Evolutionary conservation across 1,139 yeast genomes (phyloP).

Genomic region (Pneumocystis canis): DNA sequence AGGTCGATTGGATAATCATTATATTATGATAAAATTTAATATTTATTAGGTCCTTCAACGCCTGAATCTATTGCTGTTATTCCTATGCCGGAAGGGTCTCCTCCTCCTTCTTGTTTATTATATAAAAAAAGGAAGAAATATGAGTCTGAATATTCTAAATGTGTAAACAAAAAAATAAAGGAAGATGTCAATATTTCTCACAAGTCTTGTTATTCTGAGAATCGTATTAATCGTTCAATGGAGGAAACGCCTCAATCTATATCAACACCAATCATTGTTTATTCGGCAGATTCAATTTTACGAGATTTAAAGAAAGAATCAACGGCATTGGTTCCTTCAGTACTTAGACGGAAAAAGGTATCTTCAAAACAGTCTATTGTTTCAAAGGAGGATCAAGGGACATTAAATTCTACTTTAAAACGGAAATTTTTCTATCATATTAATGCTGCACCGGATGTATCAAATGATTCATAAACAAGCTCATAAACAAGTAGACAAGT

Average conservation of each 20-base stretch:
- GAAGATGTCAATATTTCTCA: neutral
- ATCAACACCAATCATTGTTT: neutral
- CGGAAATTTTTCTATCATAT: neutral
- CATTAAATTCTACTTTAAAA: neutral
- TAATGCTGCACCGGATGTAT: constrained; percentile 1
- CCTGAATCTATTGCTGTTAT: neutral
- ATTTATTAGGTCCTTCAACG: neutral
- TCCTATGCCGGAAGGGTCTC: constrained; percentile 2
- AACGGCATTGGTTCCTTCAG: neutral
- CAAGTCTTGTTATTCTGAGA: neutral
- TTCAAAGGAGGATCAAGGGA: neutral
- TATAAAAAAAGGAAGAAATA: neutral
- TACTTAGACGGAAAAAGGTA: neutral
- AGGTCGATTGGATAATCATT: neutral
- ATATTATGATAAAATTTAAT: neutral
- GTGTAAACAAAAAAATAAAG: neutral
- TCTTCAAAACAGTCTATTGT: neutral
- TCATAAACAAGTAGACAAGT: too few relatives aligned
- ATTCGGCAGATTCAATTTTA: neutral
- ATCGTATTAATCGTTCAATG: neutral
- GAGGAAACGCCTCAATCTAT: neutral
- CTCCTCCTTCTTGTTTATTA: neutral
- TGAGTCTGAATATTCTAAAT: neutral
- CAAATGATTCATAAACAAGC: neutral
- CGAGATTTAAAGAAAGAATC: neutral